Evolutionary conservation across 108 stramenopile species (phyloP).

Genomic region (Bacterosira constricta): DNA sequence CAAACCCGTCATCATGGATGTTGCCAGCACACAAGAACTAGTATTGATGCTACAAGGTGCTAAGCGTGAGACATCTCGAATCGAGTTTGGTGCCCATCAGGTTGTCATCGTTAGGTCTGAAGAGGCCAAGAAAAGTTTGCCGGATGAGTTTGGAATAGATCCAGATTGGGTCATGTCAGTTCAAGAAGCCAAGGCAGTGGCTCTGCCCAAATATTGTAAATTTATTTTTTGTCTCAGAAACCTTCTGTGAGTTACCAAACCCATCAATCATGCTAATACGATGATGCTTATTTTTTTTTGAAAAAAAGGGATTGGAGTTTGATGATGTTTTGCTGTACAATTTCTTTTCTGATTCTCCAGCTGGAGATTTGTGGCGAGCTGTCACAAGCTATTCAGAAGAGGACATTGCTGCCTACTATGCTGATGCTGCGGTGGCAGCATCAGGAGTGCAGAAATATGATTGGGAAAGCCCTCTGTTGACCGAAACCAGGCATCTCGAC

Average conservation of each 20-base stretch:
- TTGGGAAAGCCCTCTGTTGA: conserved; percentile 26
- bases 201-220: no score
- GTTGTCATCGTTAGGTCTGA: conserved; percentile 48
- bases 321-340: conserved; percentile 52
- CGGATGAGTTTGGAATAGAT: conserved; percentile 46
- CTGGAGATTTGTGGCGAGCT: conserved; percentile 30
- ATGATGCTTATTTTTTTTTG: no score
- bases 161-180: conserved; percentile 53
- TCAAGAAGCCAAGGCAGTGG: neutral
- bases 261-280: no score
- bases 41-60: conserved; percentile 50
- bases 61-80: conserved; percentile 40
- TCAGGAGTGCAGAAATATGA: conserved; percentile 36
- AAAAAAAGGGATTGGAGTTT: conserved; percentile 49
- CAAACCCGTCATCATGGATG: conserved; percentile 35
- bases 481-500: conserved; percentile 28
- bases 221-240: no score
- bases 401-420: conserved; percentile 33
- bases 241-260: no score
- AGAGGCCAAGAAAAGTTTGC: conserved; percentile 41
- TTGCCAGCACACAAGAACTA: conserved; percentile 22
- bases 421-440: neutral
- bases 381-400: conserved; percentile 29
- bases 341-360: conserved; percentile 45
- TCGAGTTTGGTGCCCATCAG: conserved; percentile 55